Percentiles rank a stretch among this genome's conserved stretches.
Evolutionary conservation across 2,329 filamentous ascomycete genomes (phyloP).

Genomic region (Botrytis galanthina): DNA sequence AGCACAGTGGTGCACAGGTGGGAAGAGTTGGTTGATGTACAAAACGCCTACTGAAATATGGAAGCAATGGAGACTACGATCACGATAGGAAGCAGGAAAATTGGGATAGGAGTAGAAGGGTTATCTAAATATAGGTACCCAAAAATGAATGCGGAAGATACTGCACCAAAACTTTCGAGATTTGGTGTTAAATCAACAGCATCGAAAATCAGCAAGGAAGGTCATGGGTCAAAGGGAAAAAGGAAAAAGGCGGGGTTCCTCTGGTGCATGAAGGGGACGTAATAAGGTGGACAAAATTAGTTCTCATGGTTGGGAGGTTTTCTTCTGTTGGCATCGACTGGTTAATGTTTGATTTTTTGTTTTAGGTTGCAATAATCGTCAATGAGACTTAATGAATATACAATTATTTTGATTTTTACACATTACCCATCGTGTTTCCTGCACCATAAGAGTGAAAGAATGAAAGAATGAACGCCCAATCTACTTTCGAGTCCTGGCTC

Average conservation of each 20-base stretch:
- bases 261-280: background rate
- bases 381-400: background rate
- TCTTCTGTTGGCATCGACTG: background rate
- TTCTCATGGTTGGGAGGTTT: background rate
- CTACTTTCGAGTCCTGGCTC: background rate
- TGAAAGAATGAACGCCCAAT: background rate
- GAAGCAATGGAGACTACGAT: background rate
- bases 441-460: background rate
- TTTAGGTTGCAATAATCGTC: background rate
- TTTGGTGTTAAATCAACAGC: background rate
- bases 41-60: background rate
- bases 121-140: background rate
- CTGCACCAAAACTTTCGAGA: background rate
- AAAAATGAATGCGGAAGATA: background rate
- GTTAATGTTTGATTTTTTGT: background rate
- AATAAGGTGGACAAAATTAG: background rate
- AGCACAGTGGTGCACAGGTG: background rate
- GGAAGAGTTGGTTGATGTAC: background rate
- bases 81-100: background rate
- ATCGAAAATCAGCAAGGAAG: background rate
- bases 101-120: background rate
- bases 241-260: background rate
- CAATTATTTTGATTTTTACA: background rate
- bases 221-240: background rate
- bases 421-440: background rate